A percentile compares a stretch with the other conserved stretches of the same genome.
phyloP scores from a whole-genome alignment of 148 eudicot genomes.

The Rhododendron vialii region DNA sequence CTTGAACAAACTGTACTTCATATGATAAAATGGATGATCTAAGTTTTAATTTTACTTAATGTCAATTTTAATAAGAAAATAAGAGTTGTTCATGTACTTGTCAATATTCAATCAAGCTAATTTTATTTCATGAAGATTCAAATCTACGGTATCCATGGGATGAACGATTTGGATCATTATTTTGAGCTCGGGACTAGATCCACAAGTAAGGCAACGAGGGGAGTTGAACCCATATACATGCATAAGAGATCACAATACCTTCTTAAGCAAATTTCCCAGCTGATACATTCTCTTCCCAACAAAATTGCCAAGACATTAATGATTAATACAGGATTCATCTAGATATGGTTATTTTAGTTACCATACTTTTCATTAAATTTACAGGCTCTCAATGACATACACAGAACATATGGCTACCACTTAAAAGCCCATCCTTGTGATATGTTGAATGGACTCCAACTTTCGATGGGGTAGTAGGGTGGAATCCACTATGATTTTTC shows the following conservation, averaged over 20 bases:
- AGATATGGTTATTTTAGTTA: neutral
- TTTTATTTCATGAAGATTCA: too few species aligned
- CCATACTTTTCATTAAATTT: neutral
- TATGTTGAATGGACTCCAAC: neutral
- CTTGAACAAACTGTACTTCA: too few species aligned
- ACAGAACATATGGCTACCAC: neutral
- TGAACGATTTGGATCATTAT: too few species aligned
- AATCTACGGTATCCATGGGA: too few species aligned
- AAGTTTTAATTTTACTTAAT: too few species aligned
- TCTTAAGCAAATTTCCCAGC: neutral
- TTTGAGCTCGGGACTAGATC: too few species aligned
- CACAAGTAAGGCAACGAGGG: too few species aligned
- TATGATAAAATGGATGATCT: too few species aligned
- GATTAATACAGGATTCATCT: neutral
- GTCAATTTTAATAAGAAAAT: too few species aligned
- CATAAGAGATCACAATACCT: neutral
- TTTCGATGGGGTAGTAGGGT: neutral
- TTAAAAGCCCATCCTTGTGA: neutral
- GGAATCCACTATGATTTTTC: neutral
- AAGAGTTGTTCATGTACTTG: too few species aligned
- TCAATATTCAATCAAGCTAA: too few species aligned
- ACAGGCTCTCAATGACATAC: neutral
- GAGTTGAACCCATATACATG: neutral
- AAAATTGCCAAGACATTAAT: neutral
- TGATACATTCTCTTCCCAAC: neutral